phyloP scores from a whole-genome alignment of 2,329 filamentous ascomycete genomes.

The Colletotrichum theobromicola region DNA sequence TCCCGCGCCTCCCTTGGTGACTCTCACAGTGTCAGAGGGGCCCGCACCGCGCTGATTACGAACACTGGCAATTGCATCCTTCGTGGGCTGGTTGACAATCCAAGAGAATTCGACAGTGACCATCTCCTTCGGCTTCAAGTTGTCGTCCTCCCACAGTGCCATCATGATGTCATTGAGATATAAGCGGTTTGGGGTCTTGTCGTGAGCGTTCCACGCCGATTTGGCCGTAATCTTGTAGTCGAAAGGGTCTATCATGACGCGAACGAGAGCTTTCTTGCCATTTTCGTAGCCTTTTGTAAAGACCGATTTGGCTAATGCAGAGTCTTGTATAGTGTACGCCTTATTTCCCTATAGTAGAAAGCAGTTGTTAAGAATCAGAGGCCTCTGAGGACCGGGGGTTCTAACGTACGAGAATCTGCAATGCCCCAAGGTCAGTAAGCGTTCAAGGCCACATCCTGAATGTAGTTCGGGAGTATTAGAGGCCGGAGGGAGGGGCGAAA shows the following conservation, averaged over 20 bases:
- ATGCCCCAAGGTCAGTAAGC: background rate
- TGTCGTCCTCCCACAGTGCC: background rate
- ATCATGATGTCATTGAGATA: background rate
- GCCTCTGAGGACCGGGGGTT: background rate
- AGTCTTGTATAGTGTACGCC: background rate
- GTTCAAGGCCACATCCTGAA: background rate
- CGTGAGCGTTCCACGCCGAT: background rate
- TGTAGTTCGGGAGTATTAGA: fast-evolving
- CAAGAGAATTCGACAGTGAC: background rate
- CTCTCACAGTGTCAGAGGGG: background rate
- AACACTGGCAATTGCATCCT: background rate
- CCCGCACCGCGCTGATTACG: background rate
- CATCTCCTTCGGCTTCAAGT: background rate
- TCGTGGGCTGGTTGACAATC: background rate
- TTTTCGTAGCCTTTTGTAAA: background rate
- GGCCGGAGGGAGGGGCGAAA: background rate
- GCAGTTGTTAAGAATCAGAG: background rate
- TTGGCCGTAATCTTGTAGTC: background rate
- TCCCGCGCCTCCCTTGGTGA: background rate
- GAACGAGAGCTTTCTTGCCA: background rate
- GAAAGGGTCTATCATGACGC: background rate
- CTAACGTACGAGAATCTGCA: background rate
- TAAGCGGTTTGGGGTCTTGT: background rate
- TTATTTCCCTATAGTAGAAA: background rate
- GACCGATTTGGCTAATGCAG: background rate